Base-by-base conservation (phyloP, 257 asterid species). In the Solanum habrochaites region DNA sequence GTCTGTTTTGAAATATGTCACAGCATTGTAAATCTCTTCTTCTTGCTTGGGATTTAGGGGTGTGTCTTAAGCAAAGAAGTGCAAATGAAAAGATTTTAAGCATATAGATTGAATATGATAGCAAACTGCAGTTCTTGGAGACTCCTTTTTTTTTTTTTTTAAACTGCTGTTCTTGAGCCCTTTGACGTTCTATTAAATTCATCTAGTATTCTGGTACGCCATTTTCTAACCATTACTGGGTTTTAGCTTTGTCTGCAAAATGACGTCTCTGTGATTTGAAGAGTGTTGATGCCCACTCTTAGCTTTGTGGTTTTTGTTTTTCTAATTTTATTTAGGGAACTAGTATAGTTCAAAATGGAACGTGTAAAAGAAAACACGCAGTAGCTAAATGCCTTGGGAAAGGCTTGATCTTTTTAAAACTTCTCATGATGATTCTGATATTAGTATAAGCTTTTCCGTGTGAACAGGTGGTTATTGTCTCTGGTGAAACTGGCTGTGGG, bases 401-500 rank as follows among this genome's bases (percentile, higher is more conserved):
- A 73, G 39, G 37, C 29, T 85, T 37, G 9, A 52, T 71, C 58
- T 73, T 49, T 73, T 72, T 73, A 11, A 37, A 85, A 47, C 25
- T 40, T 66, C 43, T 66, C 72, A 27, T 72, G 73, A 72, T 85
- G 83, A 62, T 81, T 83, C 87, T 74, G 81, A 67, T 89, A 83
- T 80, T 66, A 75, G 71, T 85, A 85, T 86, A 56, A 85, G 56
- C 58, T 42, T 86, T 89, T 84, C 83, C 69, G 1, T n/a, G 67
- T 83, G 83, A 88, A 18, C 87, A 97, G 99, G 99, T 97, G 85
- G 96, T 95, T 86, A 93, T 97, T 90, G 91, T 97, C 90, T 94
- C 98, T 83, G 99, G 99, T 89, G 99, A 97, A 95, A 97, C 99
- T 89, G 99, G 99, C 85, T 97, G 99, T 88, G 99, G 99, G 72